Base-by-base conservation (phyloP, 345 rosid species). In the Excoecaria agallocha region DNA sequence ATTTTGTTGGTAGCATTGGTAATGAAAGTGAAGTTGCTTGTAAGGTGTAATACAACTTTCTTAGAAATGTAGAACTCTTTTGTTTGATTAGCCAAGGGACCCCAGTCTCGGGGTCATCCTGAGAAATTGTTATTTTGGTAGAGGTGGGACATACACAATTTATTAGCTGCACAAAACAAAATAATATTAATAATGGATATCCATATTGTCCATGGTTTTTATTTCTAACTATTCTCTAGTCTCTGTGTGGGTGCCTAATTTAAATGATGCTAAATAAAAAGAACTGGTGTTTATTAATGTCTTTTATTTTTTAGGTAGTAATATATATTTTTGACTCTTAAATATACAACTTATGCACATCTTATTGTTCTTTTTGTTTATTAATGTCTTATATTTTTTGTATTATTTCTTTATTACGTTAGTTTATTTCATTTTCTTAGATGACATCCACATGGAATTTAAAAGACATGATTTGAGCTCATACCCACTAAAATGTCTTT, bases 391-490 rank as follows among this genome's bases (percentile, higher is more conserved):
- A 2, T 3, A 3, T 55, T 17, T 55, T 15, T 3, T 55, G 6
- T 16, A 16, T 22, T 20, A n/a, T 20, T 52, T 20, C 7, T 4
- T 57, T 3, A 52, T 16, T 45, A 52, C n/a, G 37, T 48, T 57
- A 66, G 50, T 58, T 58, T 50, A 20, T 35, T 48, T 58, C 68
- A 48, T 30, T 68, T 75, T 58, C 70, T 24, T 64, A 51, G 38
- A 48, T 58, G 60, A 24, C 73, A 68, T 49, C 25, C 73, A 56
- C 30, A 20, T 60, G 24, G 48, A 43, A 43, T 8, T 43, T 43
- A 43, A 4, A 43, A 43, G 48, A 43, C 10, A 8, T 43, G 48
- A 10, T 60, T 10, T 19, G 15, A 37, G 22, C 45, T 19, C 38
- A 50, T 30, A 48, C 11, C 71, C 43, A 48, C 67, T 46, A 46